A percentile compares a stretch with the other conserved stretches of the same genome.
These are phyloP conservation scores for Irpex lacteus DNA, from an alignment of 1,284 basidiomycete species.

Conservation along the genomic window DNA sequence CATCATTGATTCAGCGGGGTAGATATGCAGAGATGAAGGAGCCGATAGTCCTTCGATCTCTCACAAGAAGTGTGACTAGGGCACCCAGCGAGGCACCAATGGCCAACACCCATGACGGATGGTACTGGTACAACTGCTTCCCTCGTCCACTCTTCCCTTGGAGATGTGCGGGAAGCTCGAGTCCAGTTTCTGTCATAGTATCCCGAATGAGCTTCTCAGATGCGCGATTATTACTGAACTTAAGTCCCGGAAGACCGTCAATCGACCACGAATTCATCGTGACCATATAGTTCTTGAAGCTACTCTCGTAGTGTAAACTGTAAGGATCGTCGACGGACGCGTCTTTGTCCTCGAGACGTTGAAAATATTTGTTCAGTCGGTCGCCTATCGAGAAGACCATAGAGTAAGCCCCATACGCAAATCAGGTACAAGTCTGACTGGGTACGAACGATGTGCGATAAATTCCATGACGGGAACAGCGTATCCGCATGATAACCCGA, in stretches of 20 bases:
- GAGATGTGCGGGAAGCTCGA: not conserved
- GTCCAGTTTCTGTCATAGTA: not conserved
- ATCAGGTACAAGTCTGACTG: not conserved
- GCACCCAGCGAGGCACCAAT: too few relatives aligned
- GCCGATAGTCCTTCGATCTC: too few relatives aligned
- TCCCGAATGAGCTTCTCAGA: not conserved
- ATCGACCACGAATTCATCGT: slow-evolving; percentile 7
- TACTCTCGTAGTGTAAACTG: not conserved
- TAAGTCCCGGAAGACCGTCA: slow-evolving; percentile 7
- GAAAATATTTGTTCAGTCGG: not conserved
- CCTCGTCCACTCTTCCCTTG: too few relatives aligned
- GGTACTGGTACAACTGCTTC: too few relatives aligned
- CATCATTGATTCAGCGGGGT: too few relatives aligned
- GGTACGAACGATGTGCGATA: not conserved
- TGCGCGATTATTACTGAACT: not conserved
- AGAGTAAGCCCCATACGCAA: not conserved
- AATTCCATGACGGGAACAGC: slow-evolving; percentile 4
- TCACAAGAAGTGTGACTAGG: too few relatives aligned
- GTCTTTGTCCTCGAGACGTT: not conserved
- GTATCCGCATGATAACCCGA: slow-evolving; percentile 5
- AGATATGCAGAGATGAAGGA: too few relatives aligned
- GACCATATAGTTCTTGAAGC: not conserved
- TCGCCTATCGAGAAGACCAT: not conserved
- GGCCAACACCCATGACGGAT: too few relatives aligned
- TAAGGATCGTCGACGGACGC: not conserved